Base-by-base conservation (phyloP, 176 grass and related monocot species). In the Carex littledalei region DNA sequence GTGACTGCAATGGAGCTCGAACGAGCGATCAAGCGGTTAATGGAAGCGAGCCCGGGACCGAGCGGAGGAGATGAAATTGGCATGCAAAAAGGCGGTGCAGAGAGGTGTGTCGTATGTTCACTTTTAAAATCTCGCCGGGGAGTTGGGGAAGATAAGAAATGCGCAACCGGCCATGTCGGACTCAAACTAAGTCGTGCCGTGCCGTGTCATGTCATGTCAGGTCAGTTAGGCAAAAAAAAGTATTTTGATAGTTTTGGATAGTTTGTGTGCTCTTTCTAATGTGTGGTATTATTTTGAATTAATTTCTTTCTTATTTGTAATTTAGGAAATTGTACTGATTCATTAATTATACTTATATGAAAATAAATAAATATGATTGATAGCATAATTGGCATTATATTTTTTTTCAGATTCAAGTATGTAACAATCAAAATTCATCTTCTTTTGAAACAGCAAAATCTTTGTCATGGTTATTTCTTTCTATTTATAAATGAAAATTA, bases 1-100 rank as follows among this genome's bases (percentile, higher is more conserved):
- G 75, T 86, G 21, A 80, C 32, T 4, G 85, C 63, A 24, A 15
- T 10, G 52, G 77, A 81, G 17, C 45, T 87, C 11, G 31, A 81
- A 58, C 34, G 18, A 22, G 77, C 76, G 1, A 41, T 87, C 4
- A 57, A 68, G 47, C 11, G 3, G 21, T 45, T 87, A 63, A 87
- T 81, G 85, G 85, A 80, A 8, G 43, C 24, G 61, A 59, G 47
- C 18, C 21, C 58, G 77, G 63, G 32, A 15, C 14, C 26, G 43
- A 43, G 85, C 50, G 1, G n/a, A 87, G 47, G 43, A 45, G 43
- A 45, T 26, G 13, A 54, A 57, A 56, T 78, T 45, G 43, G 43
- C 7, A 5, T 8, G 13, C 24, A 32, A 6, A 31, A 21, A 12
- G 11, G 21, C 24, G 0, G 18, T 81, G 11, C 6, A 87, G 61